Evolutionary conservation across 495 filamentous ascomycete species (phyloP), one percentile per base, ranked within the genome.

Genomic region (Talaromyces ruber): DNA sequence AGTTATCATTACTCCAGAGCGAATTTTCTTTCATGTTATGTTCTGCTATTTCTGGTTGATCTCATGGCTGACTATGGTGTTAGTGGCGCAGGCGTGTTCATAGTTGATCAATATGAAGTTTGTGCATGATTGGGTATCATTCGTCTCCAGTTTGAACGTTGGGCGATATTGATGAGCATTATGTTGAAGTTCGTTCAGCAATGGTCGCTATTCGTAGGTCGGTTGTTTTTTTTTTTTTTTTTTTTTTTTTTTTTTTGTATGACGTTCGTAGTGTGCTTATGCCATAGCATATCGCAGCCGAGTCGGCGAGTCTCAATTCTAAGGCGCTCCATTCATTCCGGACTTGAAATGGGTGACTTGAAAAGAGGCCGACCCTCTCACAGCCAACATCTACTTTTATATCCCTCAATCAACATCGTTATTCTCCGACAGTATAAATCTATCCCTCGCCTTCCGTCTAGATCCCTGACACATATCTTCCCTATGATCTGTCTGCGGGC

Each of bases 41-140:
- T 59, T 45, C 60, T 63, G 60, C 34, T 37, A 24, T 26, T 16
- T 28, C 56, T 66, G 57, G 56, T 56, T 66, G 68, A 66, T 66
- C 61, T 66, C 65, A 61, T 73, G 67, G 71, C 73, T 75, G 70
- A 74, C 70, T 70, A 59, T 60, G 68, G 63, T 65, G 57, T 39
- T 62, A 67, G 66, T 66, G 67, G 65, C 68, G 70, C 68, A 75
- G 71, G 69, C 65, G 60, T 64, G 63, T 43, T 63, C 56, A 65
- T 67, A 43, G 57, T 43, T 43, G 55, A 52, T 60, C 28, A 57
- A 30, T 25, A 57, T 30, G 26, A 30, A 57, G 8, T 29, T 18
- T n/a, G 6, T 26, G 24, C 22, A 28, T 54, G 51, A n/a, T 24
- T 54, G 51, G 51, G 4, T 54, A 28, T 5, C 16, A 26, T 54